phyloP scores from a whole-genome alignment of 2,329 filamentous ascomycete species.

The Trichoderma cornu-damae region DNA sequence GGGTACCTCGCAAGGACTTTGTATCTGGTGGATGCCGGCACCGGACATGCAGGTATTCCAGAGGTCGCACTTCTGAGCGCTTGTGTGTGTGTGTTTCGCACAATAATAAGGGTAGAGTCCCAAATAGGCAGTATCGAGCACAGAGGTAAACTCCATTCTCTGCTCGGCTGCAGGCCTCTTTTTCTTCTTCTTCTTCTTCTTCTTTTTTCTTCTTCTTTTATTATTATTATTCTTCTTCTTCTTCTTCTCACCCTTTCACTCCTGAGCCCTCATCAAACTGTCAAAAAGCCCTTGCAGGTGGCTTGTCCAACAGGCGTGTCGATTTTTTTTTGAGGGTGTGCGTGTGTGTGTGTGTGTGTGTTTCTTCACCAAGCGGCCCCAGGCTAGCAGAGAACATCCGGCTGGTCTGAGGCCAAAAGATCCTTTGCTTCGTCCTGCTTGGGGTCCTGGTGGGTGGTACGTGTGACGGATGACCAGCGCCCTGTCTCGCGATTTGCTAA shows the following conservation, averaged over 20 bases:
- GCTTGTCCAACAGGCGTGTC: conserved; percentile 12
- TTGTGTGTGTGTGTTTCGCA: not conserved
- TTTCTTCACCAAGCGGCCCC: conserved; percentile 12
- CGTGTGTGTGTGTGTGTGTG: no score
- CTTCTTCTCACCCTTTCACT: not conserved
- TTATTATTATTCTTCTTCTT: not conserved
- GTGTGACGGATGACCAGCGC: not conserved
- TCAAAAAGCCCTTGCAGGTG: conserved; percentile 15
- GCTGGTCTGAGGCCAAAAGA: conserved; percentile 20
- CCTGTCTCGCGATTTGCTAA: conserved; percentile 14
- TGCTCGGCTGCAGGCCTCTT: not conserved
- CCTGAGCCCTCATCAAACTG: not conserved
- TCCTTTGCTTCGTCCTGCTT: conserved; percentile 5
- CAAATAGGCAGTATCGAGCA: no score
- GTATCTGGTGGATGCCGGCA: not conserved
- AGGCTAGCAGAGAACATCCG: not conserved
- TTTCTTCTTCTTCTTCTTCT: not conserved
- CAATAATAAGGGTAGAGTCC: no score
- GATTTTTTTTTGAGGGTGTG: no score
- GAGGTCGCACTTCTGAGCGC: no score
- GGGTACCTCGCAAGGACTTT: not conserved
- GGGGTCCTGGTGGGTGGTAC: not conserved
- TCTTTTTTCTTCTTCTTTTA: not conserved
- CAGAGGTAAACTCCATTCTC: no score
- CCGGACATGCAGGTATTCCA: not conserved